These are phyloP conservation scores for Sequoiadendron giganteum DNA, from an alignment of 75 land plant species.

Conservation along the genomic window DNA sequence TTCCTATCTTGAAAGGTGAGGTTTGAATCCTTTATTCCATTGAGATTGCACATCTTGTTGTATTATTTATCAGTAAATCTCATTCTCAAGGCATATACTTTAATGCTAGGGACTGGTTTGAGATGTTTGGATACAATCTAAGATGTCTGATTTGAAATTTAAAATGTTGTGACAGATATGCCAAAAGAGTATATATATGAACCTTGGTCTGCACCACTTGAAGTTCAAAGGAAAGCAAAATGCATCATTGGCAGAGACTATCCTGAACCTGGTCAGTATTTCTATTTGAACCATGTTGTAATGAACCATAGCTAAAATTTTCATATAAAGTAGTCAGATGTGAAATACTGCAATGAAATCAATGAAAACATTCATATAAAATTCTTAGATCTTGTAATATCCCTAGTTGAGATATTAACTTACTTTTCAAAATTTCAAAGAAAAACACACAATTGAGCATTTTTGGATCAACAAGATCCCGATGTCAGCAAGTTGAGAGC, in stretches of 20 bases:
- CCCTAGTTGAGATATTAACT: too few relatives aligned
- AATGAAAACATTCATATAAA: too few relatives aligned
- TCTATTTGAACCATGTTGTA: slow-evolving; percentile 1
- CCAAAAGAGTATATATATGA: slow-evolving; percentile 93
- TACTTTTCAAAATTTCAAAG: too few relatives aligned
- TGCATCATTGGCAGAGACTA: too few relatives aligned
- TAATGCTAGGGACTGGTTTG: neutral
- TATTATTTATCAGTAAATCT: neutral
- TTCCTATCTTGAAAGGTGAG: slow-evolving; percentile 86
- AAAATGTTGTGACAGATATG: slow-evolving; percentile 51
- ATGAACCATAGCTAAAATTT: too few relatives aligned
- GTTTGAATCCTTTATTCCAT: neutral
- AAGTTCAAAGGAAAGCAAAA: slow-evolving; percentile 40
- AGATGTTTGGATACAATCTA: neutral
- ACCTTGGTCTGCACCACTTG: slow-evolving; percentile 90
- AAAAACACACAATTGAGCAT: too few relatives aligned
- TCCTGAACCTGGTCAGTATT: slow-evolving; percentile 67
- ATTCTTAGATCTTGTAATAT: too few relatives aligned
- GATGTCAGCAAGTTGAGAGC: too few relatives aligned
- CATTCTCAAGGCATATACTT: neutral
- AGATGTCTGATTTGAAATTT: neutral
- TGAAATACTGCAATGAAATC: too few relatives aligned
- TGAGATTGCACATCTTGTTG: neutral
- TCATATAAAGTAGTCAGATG: too few relatives aligned
- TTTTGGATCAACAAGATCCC: too few relatives aligned